These are phyloP conservation scores for Auriscalpium microsporum DNA, from an alignment of 768 basidiomycete genomes.

Conservation along the genomic window DNA sequence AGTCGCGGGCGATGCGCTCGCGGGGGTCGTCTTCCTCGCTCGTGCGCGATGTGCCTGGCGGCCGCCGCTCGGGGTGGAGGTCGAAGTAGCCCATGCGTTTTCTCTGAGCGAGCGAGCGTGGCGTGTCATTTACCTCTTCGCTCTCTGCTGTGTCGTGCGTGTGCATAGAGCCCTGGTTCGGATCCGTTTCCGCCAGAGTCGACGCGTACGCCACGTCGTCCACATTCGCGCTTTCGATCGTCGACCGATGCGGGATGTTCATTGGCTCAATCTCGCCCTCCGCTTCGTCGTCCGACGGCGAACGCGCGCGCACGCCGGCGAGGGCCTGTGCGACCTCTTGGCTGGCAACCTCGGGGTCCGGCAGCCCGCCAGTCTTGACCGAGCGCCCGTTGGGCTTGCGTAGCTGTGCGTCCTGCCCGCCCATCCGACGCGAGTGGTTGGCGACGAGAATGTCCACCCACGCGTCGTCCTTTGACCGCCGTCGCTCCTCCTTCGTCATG, in stretches of 20 bases:
- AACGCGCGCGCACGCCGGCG: conserved; percentile 39
- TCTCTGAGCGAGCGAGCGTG: conserved; percentile 7
- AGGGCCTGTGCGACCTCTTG: conserved; percentile 67
- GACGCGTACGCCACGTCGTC: conserved; percentile 1
- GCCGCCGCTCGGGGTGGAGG: conserved; percentile 64
- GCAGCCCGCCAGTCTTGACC: conserved; percentile 27
- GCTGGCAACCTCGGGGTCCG: conserved; percentile 65
- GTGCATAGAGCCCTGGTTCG: neutral
- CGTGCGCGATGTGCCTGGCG: conserved; percentile 16
- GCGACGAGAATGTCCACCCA: conserved; percentile 86
- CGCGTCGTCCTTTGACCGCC: conserved; percentile 56
- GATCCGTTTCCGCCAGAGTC: conserved; percentile 3
- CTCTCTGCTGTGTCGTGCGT: conserved; percentile 17
- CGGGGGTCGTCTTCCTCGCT: conserved; percentile 19
- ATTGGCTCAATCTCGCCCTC: conserved; percentile 18
- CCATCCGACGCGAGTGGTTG: conserved; percentile 41
- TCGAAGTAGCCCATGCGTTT: conserved; percentile 65
- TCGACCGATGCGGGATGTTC: conserved; percentile 8
- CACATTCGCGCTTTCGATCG: neutral
- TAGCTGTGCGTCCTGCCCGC: conserved; percentile 45
- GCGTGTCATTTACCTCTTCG: neutral
- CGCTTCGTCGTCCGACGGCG: conserved; percentile 33
- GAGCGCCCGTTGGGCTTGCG: conserved; percentile 19
- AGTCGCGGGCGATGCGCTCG: neutral
- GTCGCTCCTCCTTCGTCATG: conserved; percentile 31